Evolutionary conservation across 139 green algal genomes (phyloP).

Genomic region (Microglena sp.): DNA sequence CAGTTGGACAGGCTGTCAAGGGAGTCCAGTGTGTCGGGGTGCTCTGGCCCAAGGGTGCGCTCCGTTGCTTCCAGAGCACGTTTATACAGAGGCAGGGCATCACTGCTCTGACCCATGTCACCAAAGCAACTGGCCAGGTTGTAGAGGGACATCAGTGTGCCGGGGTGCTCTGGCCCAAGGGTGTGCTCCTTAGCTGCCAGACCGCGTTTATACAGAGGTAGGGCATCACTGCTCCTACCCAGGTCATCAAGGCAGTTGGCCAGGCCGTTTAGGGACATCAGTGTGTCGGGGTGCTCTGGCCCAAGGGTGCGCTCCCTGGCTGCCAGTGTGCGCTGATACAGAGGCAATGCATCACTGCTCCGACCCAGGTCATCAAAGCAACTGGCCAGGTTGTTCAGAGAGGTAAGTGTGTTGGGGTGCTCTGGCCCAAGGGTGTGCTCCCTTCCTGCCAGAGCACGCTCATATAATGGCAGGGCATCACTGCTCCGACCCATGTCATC

Average conservation of each 20-base stretch:
- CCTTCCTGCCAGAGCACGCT: not conserved
- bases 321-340: not conserved
- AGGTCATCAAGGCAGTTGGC: not conserved
- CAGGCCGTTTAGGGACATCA: conserved; percentile 9
- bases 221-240: not conserved
- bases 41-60: conserved; percentile 9
- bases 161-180: conserved; percentile 10
- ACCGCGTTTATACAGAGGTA: conserved; percentile 1
- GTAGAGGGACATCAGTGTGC: conserved; percentile 4
- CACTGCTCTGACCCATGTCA: not conserved
- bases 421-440: conserved; percentile 8
- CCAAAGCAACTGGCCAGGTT: conserved; percentile 8
- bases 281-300: conserved; percentile 9
- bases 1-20: conserved; percentile 6
- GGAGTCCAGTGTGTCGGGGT: conserved; percentile 10
- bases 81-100: conserved; percentile 10
- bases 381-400: conserved; percentile 10
- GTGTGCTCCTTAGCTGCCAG: not conserved
- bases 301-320: conserved; percentile 5
- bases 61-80: not conserved
- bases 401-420: conserved; percentile 7
- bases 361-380: not conserved
- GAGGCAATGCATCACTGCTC: conserved; percentile 3
- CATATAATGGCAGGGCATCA: conserved; percentile 8
- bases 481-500: not conserved